These are phyloP conservation scores for Ajuga reptans DNA, from an alignment of 305 asterid species.

Conservation along the genomic window DNA sequence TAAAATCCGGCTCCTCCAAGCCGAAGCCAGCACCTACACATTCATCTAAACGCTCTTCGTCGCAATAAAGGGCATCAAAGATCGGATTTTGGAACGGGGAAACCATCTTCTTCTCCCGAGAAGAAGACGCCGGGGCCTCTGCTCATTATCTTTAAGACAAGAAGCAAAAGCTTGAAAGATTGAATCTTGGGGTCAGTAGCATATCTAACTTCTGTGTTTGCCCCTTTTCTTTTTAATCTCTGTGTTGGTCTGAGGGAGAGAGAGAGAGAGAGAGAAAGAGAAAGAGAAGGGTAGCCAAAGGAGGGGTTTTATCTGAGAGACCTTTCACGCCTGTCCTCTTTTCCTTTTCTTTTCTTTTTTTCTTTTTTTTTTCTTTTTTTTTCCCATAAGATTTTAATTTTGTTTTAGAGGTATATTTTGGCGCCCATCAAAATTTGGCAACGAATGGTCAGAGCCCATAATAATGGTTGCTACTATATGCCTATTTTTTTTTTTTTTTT, in stretches of 20 bases:
- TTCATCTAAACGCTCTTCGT: conserved; percentile 62
- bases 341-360: not conserved
- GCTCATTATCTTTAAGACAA: conserved; percentile 34
- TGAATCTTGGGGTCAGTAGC: conserved; percentile 28
- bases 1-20: conserved; percentile 27
- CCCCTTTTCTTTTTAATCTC: not conserved
- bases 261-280: not conserved
- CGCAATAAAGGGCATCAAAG: conserved; percentile 67
- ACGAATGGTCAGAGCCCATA: not conserved
- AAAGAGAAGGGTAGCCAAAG: conserved; percentile 3
- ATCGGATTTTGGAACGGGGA: conserved; percentile 44
- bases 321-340: conserved; percentile 72
- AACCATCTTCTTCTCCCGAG: conserved; percentile 40
- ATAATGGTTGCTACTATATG: not conserved
- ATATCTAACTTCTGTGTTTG: conserved; percentile 16
- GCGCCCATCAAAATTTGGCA: conserved; percentile 20
- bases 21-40: conserved; percentile 26
- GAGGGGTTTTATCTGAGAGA: conserved; percentile 37
- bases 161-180: conserved; percentile 24
- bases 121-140: conserved; percentile 36
- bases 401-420: conserved; percentile 17
- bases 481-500: no score
- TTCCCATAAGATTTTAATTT: not conserved
- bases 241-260: conserved; percentile 1
- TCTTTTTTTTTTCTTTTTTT: not conserved